Percentiles rank a stretch among this genome's conserved stretches.
These are phyloP conservation scores for Alternaria incomplexa DNA, from an alignment of 2,329 filamentous ascomycete genomes.

Conservation along the genomic window DNA sequence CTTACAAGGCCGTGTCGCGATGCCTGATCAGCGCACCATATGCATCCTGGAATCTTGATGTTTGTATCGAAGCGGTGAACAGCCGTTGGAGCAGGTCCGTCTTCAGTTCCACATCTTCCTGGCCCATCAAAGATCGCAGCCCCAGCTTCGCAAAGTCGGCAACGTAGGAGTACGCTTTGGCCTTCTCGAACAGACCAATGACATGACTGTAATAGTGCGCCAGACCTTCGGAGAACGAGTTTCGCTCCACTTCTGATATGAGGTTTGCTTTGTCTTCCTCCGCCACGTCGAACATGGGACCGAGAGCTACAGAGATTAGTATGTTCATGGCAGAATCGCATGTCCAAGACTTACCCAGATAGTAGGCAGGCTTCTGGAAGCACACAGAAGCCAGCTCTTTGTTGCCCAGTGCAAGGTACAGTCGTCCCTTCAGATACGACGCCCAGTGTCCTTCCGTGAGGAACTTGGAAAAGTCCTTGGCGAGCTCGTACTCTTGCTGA, in stretches of 20 bases:
- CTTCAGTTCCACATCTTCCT: conserved; percentile 42
- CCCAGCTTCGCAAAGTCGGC: conserved; percentile 82
- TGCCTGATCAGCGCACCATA: conserved; percentile 80
- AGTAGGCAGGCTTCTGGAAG: conserved; percentile 84
- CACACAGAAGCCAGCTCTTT: conserved; percentile 73
- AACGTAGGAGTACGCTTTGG: conserved; percentile 78
- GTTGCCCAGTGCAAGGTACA: conserved; percentile 76
- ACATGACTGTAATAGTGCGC: conserved; percentile 88
- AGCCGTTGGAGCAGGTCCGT: conserved; percentile 73
- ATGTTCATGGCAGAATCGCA: background rate
- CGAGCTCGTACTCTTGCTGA: conserved; percentile 56
- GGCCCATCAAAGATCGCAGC: conserved; percentile 51
- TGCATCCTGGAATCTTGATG: conserved; percentile 80
- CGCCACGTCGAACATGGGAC: conserved; percentile 43
- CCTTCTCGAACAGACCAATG: conserved; percentile 78
- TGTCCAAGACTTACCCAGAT: conserved; percentile 68
- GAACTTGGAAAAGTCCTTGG: conserved; percentile 71
- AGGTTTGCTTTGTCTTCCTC: conserved; percentile 59
- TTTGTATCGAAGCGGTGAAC: conserved; percentile 81
- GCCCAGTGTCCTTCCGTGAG: conserved; percentile 64
- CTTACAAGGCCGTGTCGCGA: conserved; percentile 68
- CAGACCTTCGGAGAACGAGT: conserved; percentile 72
- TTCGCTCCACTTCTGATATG: conserved; percentile 76
- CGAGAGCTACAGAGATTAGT: conserved; percentile 38
- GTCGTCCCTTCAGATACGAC: conserved; percentile 81